Percentiles rank a stretch among this genome's conserved stretches.
Evolutionary conservation across 192 early-diverging fungal genomes (phyloP).

Genomic region (Coemansia sp.): DNA sequence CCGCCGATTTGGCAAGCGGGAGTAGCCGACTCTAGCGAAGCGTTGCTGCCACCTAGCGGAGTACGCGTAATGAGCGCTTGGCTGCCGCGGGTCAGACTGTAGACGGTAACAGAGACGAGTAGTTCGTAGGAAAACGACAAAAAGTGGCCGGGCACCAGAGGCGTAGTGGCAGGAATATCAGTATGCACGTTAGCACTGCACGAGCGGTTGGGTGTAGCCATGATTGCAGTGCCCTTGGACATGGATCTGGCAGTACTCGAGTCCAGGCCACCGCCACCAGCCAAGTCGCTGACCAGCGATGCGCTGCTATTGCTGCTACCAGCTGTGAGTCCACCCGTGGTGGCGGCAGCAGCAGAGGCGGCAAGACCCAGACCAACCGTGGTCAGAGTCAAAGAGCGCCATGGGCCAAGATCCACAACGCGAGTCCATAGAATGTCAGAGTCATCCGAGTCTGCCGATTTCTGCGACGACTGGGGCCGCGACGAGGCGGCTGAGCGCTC

Average conservation of each 20-base stretch:
- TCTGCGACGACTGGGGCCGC: constrained; percentile 43
- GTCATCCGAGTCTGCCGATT: constrained; percentile 36
- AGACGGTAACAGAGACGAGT: constrained; percentile 40
- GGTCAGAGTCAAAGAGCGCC: constrained; percentile 37
- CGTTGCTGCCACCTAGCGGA: constrained; percentile 27
- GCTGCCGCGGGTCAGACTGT: constrained; percentile 34
- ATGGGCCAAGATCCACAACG: constrained; percentile 26
- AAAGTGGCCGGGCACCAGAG: constrained; percentile 42
- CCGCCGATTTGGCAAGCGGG: constrained; percentile 15
- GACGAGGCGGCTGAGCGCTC: constrained; percentile 20
- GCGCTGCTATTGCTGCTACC: not conserved
- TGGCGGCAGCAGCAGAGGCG: constrained; percentile 23
- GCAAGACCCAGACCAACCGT: constrained; percentile 37
- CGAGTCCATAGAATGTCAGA: constrained; percentile 53
- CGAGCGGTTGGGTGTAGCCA: constrained; percentile 22
- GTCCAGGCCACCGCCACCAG: not conserved
- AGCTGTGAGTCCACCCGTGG: not conserved
- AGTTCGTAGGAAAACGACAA: constrained; percentile 55
- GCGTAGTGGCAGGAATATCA: constrained; percentile 29
- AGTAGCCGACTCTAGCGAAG: constrained; percentile 11
- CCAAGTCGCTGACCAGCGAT: constrained; percentile 17
- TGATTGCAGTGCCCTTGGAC: constrained; percentile 30
- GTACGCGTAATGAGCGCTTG: constrained; percentile 41
- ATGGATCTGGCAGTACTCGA: constrained; percentile 2
- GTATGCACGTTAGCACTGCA: constrained; percentile 53